phyloP scores from a whole-genome alignment of 176 grass and related monocot genomes.

The Avena atlantica region DNA sequence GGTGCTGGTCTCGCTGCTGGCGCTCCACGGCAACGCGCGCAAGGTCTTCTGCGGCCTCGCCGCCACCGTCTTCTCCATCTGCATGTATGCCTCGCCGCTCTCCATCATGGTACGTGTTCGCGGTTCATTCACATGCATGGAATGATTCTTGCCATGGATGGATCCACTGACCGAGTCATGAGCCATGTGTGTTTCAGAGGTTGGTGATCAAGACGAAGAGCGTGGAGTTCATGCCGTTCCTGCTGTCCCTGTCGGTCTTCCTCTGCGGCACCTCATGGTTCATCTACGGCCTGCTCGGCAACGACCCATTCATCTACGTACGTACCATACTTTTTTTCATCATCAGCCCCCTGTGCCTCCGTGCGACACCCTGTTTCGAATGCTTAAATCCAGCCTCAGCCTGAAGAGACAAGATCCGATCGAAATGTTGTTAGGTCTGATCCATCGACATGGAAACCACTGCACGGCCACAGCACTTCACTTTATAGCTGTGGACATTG shows the following conservation, averaged over 20 bases:
- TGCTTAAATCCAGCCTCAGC: too few species aligned
- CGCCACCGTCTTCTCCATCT: slow-evolving; percentile 89
- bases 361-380: too few species aligned
- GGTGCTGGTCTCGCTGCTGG: slow-evolving; percentile 73
- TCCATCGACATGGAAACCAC: neutral
- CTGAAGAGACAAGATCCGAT: neutral
- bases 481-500: slow-evolving; percentile 19
- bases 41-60: slow-evolving; percentile 94
- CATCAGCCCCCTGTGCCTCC: neutral
- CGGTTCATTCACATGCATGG: too few species aligned
- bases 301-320: slow-evolving; percentile 77
- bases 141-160: too few species aligned
- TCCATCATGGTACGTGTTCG: slow-evolving; percentile 79
- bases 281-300: slow-evolving; percentile 90
- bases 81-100: slow-evolving; percentile 98
- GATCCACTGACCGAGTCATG: too few species aligned
- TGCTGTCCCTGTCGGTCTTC: slow-evolving; percentile 91
- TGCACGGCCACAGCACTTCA: neutral
- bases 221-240: slow-evolving; percentile 99
- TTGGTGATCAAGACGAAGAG: slow-evolving; percentile 98
- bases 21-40: slow-evolving; percentile 68
- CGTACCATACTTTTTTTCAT: neutral
- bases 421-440: neutral
- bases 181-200: slow-evolving; percentile 34
- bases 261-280: slow-evolving; percentile 98